phyloP scores from a whole-genome alignment of 1,284 basidiomycete genomes.

The Cutaneotrichosporon cutaneum region DNA sequence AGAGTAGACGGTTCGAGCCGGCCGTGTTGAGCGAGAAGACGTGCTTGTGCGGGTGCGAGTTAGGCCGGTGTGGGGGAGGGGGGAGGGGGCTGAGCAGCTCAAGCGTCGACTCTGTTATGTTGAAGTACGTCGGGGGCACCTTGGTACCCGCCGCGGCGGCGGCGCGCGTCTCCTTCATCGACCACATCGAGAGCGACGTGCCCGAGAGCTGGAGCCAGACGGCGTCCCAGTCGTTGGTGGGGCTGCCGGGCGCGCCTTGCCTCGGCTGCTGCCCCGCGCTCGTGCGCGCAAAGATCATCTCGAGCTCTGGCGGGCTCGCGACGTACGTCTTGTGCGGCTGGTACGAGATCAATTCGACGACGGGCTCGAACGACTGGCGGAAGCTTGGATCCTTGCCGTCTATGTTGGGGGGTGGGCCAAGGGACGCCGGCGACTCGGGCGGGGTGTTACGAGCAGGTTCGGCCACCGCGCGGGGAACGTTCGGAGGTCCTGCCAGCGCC shows the following conservation, averaged over 20 bases:
- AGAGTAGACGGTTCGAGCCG: conserved; percentile 83
- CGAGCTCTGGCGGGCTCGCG: conserved; percentile 52
- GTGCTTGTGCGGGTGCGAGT: conserved; percentile 60
- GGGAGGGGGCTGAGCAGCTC: conserved; percentile 58
- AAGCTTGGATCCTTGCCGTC: conserved; percentile 20
- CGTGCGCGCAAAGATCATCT: conserved; percentile 53
- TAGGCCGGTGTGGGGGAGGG: conserved; percentile 55
- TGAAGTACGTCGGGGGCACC: conserved; percentile 51
- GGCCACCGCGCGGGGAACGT: conserved; percentile 6
- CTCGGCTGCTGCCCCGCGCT: conserved; percentile 55
- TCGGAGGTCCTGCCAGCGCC: neutral
- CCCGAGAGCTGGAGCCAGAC: conserved; percentile 92
- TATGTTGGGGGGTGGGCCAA: conserved; percentile 1
- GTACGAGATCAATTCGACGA: conserved; percentile 48
- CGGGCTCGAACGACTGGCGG: conserved; percentile 38
- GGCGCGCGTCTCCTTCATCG: conserved; percentile 53
- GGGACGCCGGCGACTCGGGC: conserved; percentile 10
- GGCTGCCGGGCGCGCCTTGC: conserved; percentile 73
- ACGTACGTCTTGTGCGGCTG: conserved; percentile 54
- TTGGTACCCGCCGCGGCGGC: conserved; percentile 50
- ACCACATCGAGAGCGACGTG: conserved; percentile 70
- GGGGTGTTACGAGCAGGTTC: conserved; percentile 19
- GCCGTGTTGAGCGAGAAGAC: conserved; percentile 93
- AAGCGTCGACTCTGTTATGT: conserved; percentile 53
- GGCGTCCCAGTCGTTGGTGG: conserved; percentile 82